Percentiles rank a stretch among this genome's conserved stretches.
Conservation (phyloP, 2,329 filamentous ascomycete species). For the Coleophoma eucalyptorum region DNA sequence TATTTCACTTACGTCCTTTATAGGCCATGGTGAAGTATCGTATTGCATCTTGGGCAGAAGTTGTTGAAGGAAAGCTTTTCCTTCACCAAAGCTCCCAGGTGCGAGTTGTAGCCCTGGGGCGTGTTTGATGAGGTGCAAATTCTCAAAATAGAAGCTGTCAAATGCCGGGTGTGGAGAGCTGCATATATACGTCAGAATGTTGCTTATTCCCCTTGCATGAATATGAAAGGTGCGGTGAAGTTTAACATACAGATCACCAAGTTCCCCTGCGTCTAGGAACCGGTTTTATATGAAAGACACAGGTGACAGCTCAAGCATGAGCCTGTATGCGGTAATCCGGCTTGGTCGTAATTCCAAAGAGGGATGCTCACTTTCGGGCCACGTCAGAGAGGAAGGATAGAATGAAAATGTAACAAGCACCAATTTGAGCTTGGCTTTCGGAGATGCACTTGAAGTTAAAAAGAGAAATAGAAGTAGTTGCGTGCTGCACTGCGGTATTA, state of each 20-base stretch:
- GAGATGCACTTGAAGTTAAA: too few species aligned
- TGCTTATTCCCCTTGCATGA: not conserved
- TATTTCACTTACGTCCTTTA: conserved; percentile 37
- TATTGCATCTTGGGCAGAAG: conserved; percentile 34
- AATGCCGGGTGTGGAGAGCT: not conserved
- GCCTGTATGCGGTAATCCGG: too few species aligned
- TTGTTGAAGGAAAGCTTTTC: not conserved
- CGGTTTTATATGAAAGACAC: not conserved
- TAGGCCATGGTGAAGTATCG: conserved; percentile 44
- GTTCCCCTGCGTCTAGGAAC: not conserved
- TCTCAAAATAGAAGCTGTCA: not conserved
- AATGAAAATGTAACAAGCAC: too few species aligned
- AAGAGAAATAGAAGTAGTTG: too few species aligned
- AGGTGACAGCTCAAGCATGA: not conserved
- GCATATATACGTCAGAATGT: conserved; percentile 3
- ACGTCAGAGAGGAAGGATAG: too few species aligned
- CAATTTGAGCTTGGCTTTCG: too few species aligned
- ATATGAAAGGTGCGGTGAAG: not conserved
- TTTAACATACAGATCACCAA: not conserved
- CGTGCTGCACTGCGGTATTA: too few species aligned
- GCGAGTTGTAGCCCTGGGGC: too few species aligned
- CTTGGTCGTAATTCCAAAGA: too few species aligned
- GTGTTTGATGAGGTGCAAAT: too few species aligned
- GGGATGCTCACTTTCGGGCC: too few species aligned
- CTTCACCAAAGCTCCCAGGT: too few species aligned